Base-by-base conservation (phyloP, 352 stramenopile species). In the Globisporangium solare region DNA sequence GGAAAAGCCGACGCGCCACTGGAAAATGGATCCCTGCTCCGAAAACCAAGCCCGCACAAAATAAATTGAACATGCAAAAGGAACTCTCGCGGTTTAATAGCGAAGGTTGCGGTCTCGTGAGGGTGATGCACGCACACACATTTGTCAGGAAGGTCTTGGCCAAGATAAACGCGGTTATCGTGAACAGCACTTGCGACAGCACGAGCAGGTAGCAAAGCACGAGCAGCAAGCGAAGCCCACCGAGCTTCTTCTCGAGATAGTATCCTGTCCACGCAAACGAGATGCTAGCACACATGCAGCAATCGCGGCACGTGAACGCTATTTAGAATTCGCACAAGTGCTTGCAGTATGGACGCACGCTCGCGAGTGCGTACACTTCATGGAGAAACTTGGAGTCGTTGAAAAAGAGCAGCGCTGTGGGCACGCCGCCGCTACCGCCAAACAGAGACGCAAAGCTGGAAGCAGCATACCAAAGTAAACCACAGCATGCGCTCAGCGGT, bases 231-330 rank as follows among this genome's bases (percentile, higher is more conserved):
- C 56, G 64, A 24, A 66, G 43, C 10, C 60, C 57, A 22, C 64
- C 64, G 37, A 69, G 55, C 14, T 61, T 52, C 45, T 66, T 57
- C 60, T 71, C 64, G 11, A 71, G 50, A 13, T 66, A 55, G 32
- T 66, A 67, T 1, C 64, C 64, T 24, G 60, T 71, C 61, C 56
- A 71, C 24, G 47, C 53, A 18, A 71, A 67, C 40, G 64, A 71
- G 14, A 67, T 39, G 32, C 62, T 69, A 35, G n/a, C n/a, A n/a
- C n/a, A n/a, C n/a, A n/a, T n/a, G n/a, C n/a, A n/a, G n/a, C n/a
- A n/a, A n/a, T n/a, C n/a, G n/a, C n/a, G n/a, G n/a, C n/a, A n/a
- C n/a, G n/a, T n/a, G n/a, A n/a, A n/a, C n/a, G n/a, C n/a, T n/a
- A n/a, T n/a, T n/a, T n/a, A n/a, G n/a, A n/a, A n/a, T n/a, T n/a